These are phyloP conservation scores for Leavenworthia alabamica DNA, from an alignment of 345 rosid species.

Conservation along the genomic window DNA sequence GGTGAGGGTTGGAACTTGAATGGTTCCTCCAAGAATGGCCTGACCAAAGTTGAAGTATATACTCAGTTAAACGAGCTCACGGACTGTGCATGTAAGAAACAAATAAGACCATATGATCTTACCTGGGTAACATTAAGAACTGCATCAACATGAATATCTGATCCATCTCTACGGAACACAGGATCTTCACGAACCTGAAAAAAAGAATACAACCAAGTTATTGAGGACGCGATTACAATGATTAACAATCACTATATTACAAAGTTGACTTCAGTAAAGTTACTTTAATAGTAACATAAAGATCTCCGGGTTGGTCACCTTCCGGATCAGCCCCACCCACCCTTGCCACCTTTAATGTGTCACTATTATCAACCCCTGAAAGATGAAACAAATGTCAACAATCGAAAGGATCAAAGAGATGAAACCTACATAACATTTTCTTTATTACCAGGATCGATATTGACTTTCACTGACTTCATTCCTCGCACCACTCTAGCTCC, in stretches of 20 bases:
- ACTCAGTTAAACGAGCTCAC: neutral
- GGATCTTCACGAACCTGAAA: conserved; percentile 86
- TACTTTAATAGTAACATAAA: conserved; percentile 72
- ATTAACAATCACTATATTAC: neutral
- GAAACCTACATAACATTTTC: neutral
- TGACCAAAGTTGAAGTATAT: conserved; percentile 31
- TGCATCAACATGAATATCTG: conserved; percentile 79
- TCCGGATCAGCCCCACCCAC: conserved; percentile 97
- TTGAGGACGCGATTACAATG: neutral
- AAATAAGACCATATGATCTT: conserved; percentile 7
- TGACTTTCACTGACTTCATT: conserved; percentile 72
- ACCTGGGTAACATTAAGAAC: conserved; percentile 83
- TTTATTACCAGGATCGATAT: conserved; percentile 58
- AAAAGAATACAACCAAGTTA: neutral
- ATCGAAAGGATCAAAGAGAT: neutral
- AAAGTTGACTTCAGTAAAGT: conserved; percentile 5
- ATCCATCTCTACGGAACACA: conserved; percentile 91
- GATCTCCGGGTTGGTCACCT: conserved; percentile 90
- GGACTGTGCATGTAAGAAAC: neutral
- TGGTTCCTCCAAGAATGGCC: conserved; percentile 96
- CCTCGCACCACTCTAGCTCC: conserved; percentile 74
- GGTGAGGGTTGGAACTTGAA: conserved; percentile 92
- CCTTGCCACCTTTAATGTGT: conserved; percentile 63
- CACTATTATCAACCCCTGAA: conserved; percentile 77
- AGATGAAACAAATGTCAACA: neutral